A percentile compares a stretch with the other conserved stretches of the same genome.
Evolutionary conservation across 1,284 basidiomycete species (phyloP).

Genomic region (Inonotus obliquus): DNA sequence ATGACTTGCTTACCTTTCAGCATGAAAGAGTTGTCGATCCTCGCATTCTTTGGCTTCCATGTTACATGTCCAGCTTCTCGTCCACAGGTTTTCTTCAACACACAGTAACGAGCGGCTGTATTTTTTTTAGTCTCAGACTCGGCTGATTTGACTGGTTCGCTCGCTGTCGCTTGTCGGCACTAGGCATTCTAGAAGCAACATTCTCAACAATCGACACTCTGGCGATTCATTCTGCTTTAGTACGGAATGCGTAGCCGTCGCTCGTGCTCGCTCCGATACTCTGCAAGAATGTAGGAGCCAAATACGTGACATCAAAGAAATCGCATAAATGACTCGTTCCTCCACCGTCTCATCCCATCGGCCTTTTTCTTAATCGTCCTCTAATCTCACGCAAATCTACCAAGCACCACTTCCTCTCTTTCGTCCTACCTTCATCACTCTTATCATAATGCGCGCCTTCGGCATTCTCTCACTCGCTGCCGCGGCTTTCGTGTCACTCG

Average conservation of each 20-base stretch:
- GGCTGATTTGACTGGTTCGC: neutral
- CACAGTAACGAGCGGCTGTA: neutral
- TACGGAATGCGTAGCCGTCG: neutral
- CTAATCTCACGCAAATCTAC: neutral
- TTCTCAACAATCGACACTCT: neutral
- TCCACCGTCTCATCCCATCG: neutral
- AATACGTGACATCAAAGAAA: neutral
- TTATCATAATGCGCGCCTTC: constrained; percentile 1
- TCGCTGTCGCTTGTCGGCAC: neutral
- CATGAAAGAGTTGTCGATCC: too few species aligned
- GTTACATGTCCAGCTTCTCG: too few species aligned
- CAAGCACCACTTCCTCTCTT: constrained; percentile 2
- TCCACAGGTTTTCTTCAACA: too few species aligned
- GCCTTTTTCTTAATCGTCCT: neutral
- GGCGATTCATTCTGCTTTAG: neutral
- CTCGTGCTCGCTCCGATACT: neutral
- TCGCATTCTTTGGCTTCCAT: too few species aligned
- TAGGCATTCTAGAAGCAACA: neutral
- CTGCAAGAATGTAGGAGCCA: neutral
- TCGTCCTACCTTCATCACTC: neutral
- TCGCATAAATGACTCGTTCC: neutral
- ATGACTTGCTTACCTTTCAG: too few species aligned
- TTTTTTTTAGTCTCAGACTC: neutral
- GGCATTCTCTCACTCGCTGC: neutral
- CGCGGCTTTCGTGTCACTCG: neutral